A percentile compares a stretch with the other conserved stretches of the same genome.
phyloP scores from a whole-genome alignment of 371 early-diverging fungal genomes.

The Mortierella sp. region DNA sequence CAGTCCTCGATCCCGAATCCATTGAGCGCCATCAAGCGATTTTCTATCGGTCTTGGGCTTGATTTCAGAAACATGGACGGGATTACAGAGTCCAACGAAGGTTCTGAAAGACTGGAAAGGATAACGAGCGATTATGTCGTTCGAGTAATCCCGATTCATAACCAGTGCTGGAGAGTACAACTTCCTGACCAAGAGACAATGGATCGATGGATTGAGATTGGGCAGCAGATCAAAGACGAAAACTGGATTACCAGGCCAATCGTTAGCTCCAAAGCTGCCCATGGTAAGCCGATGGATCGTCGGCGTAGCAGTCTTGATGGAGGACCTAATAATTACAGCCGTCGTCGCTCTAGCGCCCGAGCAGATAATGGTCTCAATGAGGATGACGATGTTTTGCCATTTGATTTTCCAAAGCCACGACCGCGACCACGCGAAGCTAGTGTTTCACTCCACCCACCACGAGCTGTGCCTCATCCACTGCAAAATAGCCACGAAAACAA shows the following conservation, averaged over 20 bases:
- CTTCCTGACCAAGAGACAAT: slow-evolving; percentile 46
- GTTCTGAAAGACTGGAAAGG: slow-evolving; percentile 4
- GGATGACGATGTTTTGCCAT: neutral
- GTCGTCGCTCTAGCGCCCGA: neutral
- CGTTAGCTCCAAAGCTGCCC: neutral
- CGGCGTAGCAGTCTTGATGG: slow-evolving; percentile 7
- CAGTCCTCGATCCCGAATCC: neutral
- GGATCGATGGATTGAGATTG: slow-evolving; percentile 53
- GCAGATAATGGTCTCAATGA: neutral
- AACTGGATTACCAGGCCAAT: slow-evolving; percentile 40
- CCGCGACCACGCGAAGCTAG: neutral
- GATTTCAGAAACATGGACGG: slow-evolving; percentile 19
- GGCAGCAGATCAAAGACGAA: slow-evolving; percentile 39
- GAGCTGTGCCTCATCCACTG: neutral
- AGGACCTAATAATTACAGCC: neutral
- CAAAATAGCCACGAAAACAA: neutral
- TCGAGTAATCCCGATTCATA: slow-evolving; percentile 46
- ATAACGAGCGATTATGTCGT: slow-evolving; percentile 32
- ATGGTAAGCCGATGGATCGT: neutral
- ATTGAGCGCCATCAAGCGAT: neutral
- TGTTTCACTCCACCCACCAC: neutral
- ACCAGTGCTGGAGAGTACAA: slow-evolving; percentile 45
- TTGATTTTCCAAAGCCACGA: neutral
- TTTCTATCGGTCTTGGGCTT: neutral
- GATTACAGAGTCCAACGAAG: neutral